Base-by-base conservation (phyloP, 1,284 basidiomycete genomes). In the Volvariella volvacea region DNA sequence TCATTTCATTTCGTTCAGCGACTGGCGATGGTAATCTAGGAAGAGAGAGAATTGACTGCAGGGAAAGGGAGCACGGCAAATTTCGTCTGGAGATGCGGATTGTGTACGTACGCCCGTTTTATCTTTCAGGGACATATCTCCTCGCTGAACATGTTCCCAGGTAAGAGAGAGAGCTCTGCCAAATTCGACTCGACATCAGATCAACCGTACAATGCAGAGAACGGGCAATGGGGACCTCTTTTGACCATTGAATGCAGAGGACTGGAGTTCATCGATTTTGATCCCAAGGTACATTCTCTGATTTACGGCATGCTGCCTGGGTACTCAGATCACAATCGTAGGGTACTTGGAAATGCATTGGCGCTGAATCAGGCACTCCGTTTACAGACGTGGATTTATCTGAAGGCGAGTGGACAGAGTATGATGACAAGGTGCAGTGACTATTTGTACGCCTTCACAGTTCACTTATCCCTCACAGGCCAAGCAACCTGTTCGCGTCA, bases 1-100 rank as follows among this genome's bases (percentile, higher is more conserved):
- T 48, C 22, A 45, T 9, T 28, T 42, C 33, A 36, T 34, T 32
- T 30, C 47, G 41, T 49, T 31, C 50, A 16, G 20, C 31, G 46
- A 17, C 20, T 30, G 16, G 45, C 33, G 20, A 25, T n/a, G n/a
- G 19, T 12, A 28, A 28, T 12, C 22, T 52, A 89, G 85, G 78
- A 88, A 62, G 70, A 78, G 56, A 72, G 63, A 46, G 74, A 80
- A 48, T 65, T 87, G n/a, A 72, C 74, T 12, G 71, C 78, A 12
- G 69, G 80, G 6, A 88, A 81, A 62, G 75, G 79, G 28, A 74
- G 60, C 54, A 80, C 67, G 3, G 88, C 88, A 1, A 67, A 89
- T 58, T 83, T 90, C 53, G 83, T 90, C 31, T 90, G 87, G 88
- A 70, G 70, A 50, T 90, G 87, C 54, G 74, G 78, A 15, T 59